Conservation (phyloP, 768 basidiomycete species). For the Dacryopinax primogenitus region DNA sequence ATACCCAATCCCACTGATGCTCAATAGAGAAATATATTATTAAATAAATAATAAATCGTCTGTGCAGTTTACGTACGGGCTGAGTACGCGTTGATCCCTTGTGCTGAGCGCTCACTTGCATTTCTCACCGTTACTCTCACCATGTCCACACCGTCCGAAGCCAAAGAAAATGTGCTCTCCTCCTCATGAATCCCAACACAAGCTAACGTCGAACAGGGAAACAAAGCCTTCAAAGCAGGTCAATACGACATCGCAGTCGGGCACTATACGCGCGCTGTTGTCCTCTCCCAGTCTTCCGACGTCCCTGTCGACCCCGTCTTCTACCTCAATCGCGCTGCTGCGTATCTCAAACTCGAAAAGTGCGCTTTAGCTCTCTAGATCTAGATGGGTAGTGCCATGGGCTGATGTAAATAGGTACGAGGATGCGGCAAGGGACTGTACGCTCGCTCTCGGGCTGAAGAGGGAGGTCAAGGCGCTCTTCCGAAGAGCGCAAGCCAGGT, state of each 20-base stretch:
- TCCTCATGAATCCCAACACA: too few relatives aligned
- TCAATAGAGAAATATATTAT: too few relatives aligned
- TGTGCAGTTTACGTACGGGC: too few relatives aligned
- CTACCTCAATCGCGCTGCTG: slow-evolving; percentile 77
- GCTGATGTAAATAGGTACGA: slow-evolving; percentile 38
- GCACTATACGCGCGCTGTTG: slow-evolving; percentile 69
- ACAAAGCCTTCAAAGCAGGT: slow-evolving; percentile 67
- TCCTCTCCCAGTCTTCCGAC: slow-evolving; percentile 39
- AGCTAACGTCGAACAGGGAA: too few relatives aligned
- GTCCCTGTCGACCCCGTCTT: slow-evolving; percentile 51
- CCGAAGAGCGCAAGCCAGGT: slow-evolving; percentile 60
- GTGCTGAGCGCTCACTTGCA: too few relatives aligned
- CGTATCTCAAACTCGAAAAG: slow-evolving; percentile 92
- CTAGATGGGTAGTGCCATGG: not conserved
- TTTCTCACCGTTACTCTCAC: too few relatives aligned
- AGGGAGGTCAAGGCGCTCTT: slow-evolving; percentile 69
- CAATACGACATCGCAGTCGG: slow-evolving; percentile 71
- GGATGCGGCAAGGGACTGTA: slow-evolving; percentile 75
- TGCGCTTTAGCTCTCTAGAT: slow-evolving; percentile 36
- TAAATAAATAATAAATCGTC: too few relatives aligned
- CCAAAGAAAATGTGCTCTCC: too few relatives aligned
- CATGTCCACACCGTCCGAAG: too few relatives aligned
- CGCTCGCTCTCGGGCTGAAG: slow-evolving; percentile 44
- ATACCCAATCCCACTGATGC: too few relatives aligned
- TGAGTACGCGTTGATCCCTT: too few relatives aligned